These are phyloP conservation scores for Podila epicladia DNA, from an alignment of 192 early-diverging fungal species.

Conservation along the genomic window DNA sequence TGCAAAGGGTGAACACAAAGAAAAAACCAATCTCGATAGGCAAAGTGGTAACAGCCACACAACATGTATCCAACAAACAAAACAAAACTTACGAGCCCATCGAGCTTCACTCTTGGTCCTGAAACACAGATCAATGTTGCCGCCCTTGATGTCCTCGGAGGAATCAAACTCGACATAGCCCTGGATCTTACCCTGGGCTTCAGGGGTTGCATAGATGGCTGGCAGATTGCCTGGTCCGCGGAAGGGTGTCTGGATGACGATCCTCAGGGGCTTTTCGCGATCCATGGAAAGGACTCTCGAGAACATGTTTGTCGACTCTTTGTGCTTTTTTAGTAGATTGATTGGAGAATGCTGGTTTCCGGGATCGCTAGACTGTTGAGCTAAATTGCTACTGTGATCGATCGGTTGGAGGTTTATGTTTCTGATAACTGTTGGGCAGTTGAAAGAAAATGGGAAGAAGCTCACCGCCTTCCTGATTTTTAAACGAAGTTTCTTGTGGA, in stretches of 20 bases:
- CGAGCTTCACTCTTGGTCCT: conserved; percentile 27
- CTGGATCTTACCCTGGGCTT: conserved; percentile 6
- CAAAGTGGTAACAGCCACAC: no score
- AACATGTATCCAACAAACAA: background rate
- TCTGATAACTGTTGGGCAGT: no score
- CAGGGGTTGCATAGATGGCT: conserved; percentile 32
- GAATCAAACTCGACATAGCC: conserved; percentile 37
- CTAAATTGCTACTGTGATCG: no score
- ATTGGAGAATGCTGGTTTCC: no score
- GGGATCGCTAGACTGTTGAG: no score
- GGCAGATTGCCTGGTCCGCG: conserved; percentile 40
- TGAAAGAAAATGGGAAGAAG: no score
- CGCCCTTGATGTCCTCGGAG: conserved; percentile 26
- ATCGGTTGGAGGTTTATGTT: no score
- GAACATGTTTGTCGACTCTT: conserved; percentile 7
- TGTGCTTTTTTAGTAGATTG: no score
- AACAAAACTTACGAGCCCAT: conserved; percentile 24
- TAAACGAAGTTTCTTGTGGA: no score
- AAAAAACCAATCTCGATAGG: background rate
- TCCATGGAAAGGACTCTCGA: conserved; percentile 4
- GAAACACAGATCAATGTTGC: conserved; percentile 23
- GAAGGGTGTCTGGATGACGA: conserved; percentile 29
- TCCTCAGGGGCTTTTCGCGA: conserved; percentile 6
- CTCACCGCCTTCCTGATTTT: no score
- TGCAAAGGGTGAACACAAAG: no score